These are phyloP conservation scores for Polychaeton citri DNA, from an alignment of 2,329 filamentous ascomycete species.

Conservation along the genomic window DNA sequence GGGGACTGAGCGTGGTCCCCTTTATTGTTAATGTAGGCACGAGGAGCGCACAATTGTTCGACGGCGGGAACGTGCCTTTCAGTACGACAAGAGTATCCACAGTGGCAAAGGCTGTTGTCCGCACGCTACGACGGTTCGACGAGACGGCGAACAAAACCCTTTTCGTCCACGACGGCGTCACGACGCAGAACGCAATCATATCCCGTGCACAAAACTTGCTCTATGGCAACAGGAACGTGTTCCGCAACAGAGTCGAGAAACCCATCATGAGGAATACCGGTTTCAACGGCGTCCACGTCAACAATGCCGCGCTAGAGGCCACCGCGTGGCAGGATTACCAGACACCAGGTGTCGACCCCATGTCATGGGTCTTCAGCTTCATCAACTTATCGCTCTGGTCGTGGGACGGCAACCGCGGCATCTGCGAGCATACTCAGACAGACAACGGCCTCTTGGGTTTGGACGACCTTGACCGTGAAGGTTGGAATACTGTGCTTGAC, in stretches of 20 bases:
- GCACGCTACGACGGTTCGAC: conserved; percentile 13
- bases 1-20: conserved; percentile 12
- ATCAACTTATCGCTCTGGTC: conserved; percentile 4
- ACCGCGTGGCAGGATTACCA: conserved; percentile 1
- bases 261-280: neutral
- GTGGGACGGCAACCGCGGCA: neutral
- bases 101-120: conserved; percentile 15
- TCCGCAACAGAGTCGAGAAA: neutral
- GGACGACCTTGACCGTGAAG: neutral
- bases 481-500: neutral
- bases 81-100: conserved; percentile 14
- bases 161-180: conserved; percentile 17
- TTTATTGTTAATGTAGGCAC: conserved; percentile 14
- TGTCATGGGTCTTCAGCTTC: conserved; percentile 3
- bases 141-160: conserved; percentile 18
- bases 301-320: conserved; percentile 1
- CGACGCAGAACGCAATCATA: conserved; percentile 22
- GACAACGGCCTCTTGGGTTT: neutral
- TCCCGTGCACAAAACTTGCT: neutral
- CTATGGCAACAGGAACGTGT: neutral
- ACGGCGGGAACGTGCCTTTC: conserved; percentile 19
- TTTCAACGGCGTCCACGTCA: neutral
- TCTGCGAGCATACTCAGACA: neutral
- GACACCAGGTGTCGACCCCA: neutral
- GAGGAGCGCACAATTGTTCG: conserved; percentile 16